Base-by-base conservation (phyloP, 225 moss, liverwort and hornwort species). In the Physcomitrellopsis africana region DNA sequence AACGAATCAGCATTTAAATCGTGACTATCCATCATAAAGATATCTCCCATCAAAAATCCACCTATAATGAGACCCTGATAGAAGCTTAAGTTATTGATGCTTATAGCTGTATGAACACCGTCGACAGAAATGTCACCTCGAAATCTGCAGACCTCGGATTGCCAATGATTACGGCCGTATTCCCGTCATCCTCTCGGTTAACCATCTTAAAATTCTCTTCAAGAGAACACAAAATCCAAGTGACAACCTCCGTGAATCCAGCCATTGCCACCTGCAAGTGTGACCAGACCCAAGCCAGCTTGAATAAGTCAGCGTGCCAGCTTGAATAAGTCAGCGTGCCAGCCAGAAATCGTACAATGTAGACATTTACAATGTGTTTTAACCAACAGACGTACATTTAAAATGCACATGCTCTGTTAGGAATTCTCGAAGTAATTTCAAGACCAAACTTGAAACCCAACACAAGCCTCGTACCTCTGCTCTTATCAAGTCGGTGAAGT, bases 201-300 rank as follows among this genome's bases (percentile, higher is more conserved):
- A 95, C 73, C 86, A 92, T 86, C 44, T 63, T 79, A 68, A 99
- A 99, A 68, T 95, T 95, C 59, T 99, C 97, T 43, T 85, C 79
- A 57, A 74, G 79, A 43, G 97, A 99, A 68, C 97, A 86, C 81
- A 99, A 76, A 69, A 99, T 99, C 91, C 93, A 99, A 2, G 93
- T 89, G 74, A 99, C 85, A 23, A 99, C 90, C 78, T 99, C 95
- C 7, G 97, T 99, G 67, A 93, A 99, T 22, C 97, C 97, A 79
- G 97, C 85, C 83, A 93, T 77, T 32, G 94, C 93, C 68, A 99
- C 85, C 97, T 99, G 89, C 76, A 51, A 78, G 51, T n/a, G 32
- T 47, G 54, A 48, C 24, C 26, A 68, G 74, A 73, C 9, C 54
- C 64, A 63, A 44, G 58, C 16, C 59, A 80, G 52, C 73, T 60